These are phyloP conservation scores for Clausena lansium DNA, from an alignment of 345 rosid species.

Conservation along the genomic window DNA sequence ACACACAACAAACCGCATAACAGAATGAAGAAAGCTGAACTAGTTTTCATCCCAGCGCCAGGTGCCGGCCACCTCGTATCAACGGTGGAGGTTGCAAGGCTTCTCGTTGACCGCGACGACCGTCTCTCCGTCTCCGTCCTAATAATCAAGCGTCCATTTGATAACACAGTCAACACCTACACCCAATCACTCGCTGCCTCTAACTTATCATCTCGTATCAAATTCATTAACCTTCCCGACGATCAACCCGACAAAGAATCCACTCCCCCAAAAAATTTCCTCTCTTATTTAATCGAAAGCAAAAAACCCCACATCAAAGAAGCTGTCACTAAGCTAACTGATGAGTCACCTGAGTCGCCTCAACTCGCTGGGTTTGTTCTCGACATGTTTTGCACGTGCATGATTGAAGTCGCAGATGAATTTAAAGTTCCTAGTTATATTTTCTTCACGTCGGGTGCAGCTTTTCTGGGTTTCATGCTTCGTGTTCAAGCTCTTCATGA, in stretches of 20 bases:
- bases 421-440: slow-evolving; percentile 43
- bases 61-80: slow-evolving; percentile 51
- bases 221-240: slow-evolving; percentile 34
- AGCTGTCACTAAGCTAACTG: slow-evolving; percentile 18
- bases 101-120: slow-evolving; percentile 36
- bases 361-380: slow-evolving; percentile 47
- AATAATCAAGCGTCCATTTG: slow-evolving; percentile 23
- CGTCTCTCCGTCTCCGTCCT: slow-evolving; percentile 47
- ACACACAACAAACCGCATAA: no score
- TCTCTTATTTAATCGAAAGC: slow-evolving; percentile 11
- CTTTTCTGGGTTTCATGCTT: slow-evolving; percentile 28
- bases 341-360: slow-evolving; percentile 21
- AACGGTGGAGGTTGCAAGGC: slow-evolving; percentile 39
- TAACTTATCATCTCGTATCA: slow-evolving; percentile 24
- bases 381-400: slow-evolving; percentile 48
- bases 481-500: slow-evolving; percentile 25
- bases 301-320: slow-evolving; percentile 35
- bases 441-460: slow-evolving; percentile 43
- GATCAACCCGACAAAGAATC: neutral
- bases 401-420: slow-evolving; percentile 54
- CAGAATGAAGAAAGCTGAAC: slow-evolving; percentile 26
- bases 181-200: slow-evolving; percentile 16
- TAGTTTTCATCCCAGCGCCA: slow-evolving; percentile 49
- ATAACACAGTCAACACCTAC: neutral
- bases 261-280: neutral